Conservation (phyloP, 1,284 basidiomycete species). For the Cerioporus squamosus region DNA sequence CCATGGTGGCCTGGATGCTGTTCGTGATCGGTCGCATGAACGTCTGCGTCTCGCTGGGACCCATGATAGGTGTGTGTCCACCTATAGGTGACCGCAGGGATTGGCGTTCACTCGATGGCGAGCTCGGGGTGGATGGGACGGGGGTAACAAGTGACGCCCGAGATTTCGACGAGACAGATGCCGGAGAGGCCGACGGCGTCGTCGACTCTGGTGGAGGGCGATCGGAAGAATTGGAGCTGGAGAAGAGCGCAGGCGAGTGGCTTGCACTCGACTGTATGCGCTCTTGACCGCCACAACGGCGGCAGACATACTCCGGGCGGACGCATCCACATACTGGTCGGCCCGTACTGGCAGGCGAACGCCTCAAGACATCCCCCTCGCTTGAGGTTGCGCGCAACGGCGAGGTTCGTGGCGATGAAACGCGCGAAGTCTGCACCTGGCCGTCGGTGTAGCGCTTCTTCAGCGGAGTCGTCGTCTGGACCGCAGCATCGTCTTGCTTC, state of each 20-base stretch:
- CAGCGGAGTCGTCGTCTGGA: slow-evolving; percentile 4
- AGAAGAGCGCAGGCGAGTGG: too few relatives aligned
- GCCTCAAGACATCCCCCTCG: background rate
- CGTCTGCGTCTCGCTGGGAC: slow-evolving; percentile 8
- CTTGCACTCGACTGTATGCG: too few relatives aligned
- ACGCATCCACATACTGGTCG: too few relatives aligned
- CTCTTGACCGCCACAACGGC: too few relatives aligned
- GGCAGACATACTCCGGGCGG: too few relatives aligned
- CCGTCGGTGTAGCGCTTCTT: background rate
- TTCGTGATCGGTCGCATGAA: background rate
- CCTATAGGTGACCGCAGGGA: background rate
- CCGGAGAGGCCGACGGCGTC: background rate
- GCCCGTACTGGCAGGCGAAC: too few relatives aligned
- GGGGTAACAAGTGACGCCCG: background rate
- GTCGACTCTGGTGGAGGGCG: too few relatives aligned
- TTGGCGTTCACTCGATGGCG: background rate
- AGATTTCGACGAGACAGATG: background rate
- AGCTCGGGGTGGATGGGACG: too few relatives aligned
- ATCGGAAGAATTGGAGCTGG: too few relatives aligned
- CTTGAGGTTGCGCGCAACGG: slow-evolving; percentile 2
- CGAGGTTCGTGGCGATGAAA: background rate
- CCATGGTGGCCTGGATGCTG: slow-evolving; percentile 2
- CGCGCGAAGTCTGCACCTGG: slow-evolving; percentile 2
- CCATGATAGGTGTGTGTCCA: slow-evolving; percentile 11
- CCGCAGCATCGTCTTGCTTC: background rate